These are phyloP conservation scores for Globisporangium paddicum DNA, from an alignment of 352 stramenopile species.

Conservation along the genomic window DNA sequence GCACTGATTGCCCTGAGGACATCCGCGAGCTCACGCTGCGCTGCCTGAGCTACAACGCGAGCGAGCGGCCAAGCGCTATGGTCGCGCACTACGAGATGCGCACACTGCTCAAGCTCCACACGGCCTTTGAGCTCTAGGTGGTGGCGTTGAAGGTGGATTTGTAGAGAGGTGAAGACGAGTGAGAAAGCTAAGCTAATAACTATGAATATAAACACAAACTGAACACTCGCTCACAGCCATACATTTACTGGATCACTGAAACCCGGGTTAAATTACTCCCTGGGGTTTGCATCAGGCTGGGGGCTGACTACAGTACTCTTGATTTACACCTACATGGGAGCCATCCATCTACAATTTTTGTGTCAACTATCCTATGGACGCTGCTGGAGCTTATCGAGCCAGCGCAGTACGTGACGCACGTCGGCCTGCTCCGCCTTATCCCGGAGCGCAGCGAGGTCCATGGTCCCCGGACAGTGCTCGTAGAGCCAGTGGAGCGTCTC, in stretches of 20 bases:
- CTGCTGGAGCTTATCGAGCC: slow-evolving; percentile 5
- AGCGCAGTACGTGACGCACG: slow-evolving; percentile 4
- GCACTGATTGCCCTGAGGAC: slow-evolving; percentile 54
- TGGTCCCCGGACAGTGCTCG: background rate
- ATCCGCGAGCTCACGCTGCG: slow-evolving; percentile 52
- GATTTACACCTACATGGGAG: too few relatives aligned
- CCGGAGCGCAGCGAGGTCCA: slow-evolving; percentile 2
- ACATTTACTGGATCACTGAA: background rate
- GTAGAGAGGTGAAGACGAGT: background rate
- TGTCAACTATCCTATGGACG: background rate
- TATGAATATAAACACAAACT: background rate
- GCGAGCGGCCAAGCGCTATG: slow-evolving; percentile 62
- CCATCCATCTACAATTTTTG: too few relatives aligned
- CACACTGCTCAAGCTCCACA: slow-evolving; percentile 63
- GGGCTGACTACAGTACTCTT: too few relatives aligned
- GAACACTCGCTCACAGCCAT: background rate
- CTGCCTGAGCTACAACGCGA: slow-evolving; percentile 63
- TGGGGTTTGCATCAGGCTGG: too few relatives aligned
- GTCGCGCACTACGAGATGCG: slow-evolving; percentile 74
- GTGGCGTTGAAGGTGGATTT: slow-evolving; percentile 14
- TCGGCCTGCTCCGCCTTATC: background rate
- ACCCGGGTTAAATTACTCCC: too few relatives aligned
- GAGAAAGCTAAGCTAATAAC: slow-evolving; percentile 6
- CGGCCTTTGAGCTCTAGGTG: slow-evolving; percentile 35
- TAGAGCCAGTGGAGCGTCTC: slow-evolving; percentile 15